A percentile compares a stretch with the other conserved stretches of the same genome.
Evolutionary conservation across 2,329 filamentous ascomycete species (phyloP).

Genomic region (Tolypocladium endophyticum): DNA sequence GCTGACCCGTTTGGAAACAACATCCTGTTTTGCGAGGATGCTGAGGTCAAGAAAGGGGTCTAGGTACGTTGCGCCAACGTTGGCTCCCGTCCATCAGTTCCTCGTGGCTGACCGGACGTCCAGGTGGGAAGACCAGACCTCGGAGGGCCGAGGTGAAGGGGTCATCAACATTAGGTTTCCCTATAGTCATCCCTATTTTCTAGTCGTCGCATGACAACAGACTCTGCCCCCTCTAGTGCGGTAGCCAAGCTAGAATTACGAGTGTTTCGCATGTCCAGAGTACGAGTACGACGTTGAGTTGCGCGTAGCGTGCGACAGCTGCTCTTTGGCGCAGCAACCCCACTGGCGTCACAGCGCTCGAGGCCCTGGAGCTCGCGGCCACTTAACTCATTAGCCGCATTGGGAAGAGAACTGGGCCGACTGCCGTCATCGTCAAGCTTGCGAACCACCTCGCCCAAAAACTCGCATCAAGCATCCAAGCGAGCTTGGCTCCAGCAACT

Average conservation of each 20-base stretch:
- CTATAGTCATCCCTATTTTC: too few species aligned
- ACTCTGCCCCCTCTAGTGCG: too few species aligned
- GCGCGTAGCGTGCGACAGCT: too few species aligned
- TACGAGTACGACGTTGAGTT: too few species aligned
- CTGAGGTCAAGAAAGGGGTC: not conserved
- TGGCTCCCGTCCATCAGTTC: not conserved
- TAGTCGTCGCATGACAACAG: too few species aligned
- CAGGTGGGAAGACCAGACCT: not conserved
- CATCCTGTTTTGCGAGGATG: conserved; percentile 5
- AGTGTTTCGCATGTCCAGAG: too few species aligned
- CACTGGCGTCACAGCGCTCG: not conserved
- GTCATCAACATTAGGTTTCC: too few species aligned
- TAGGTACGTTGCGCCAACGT: not conserved
- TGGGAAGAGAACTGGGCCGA: not conserved
- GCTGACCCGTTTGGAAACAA: conserved; percentile 10
- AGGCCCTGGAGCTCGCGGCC: not conserved
- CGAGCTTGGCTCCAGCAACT: not conserved
- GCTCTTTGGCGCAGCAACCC: not conserved
- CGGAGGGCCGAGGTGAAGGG: too few species aligned
- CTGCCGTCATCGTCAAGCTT: not conserved
- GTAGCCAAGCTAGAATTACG: too few species aligned
- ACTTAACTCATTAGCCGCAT: not conserved
- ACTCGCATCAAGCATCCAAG: not conserved
- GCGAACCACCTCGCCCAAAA: not conserved
- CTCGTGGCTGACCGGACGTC: not conserved